Conservation (phyloP, 164 flowering plant genomes). For the Nymphaea colorata region DNA sequence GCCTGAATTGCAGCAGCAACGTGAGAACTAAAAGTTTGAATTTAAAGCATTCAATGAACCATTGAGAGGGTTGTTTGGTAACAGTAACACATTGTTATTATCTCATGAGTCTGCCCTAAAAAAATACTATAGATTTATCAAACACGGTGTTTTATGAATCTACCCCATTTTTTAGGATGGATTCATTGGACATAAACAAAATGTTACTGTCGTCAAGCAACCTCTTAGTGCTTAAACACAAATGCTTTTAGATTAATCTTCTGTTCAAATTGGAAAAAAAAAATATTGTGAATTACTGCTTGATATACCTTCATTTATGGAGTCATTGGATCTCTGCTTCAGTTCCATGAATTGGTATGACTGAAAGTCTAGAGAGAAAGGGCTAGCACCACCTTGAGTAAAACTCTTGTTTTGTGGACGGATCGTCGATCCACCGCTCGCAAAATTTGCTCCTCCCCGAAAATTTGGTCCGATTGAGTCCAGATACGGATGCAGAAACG, state of each 20-base stretch:
- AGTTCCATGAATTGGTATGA: constrained; percentile 32
- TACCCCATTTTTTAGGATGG: too few species aligned
- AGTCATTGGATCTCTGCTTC: constrained; percentile 21
- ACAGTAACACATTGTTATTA: too few species aligned
- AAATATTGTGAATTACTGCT: background rate
- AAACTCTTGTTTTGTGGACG: constrained; percentile 24
- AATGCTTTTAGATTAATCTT: too few species aligned
- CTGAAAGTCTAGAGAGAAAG: constrained; percentile 35
- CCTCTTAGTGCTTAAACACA: too few species aligned
- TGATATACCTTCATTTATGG: constrained; percentile 23
- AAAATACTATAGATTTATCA: too few species aligned
- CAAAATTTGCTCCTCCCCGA: constrained; percentile 42
- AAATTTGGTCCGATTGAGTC: constrained; percentile 31
- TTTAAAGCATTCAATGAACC: too few species aligned
- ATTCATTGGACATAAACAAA: too few species aligned
- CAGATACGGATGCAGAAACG: constrained; percentile 38
- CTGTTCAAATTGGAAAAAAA: background rate
- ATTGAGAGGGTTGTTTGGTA: too few species aligned
- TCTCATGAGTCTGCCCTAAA: too few species aligned
- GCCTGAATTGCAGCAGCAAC: background rate
- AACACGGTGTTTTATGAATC: too few species aligned
- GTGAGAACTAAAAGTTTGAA: too few species aligned
- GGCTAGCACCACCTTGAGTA: constrained; percentile 24
- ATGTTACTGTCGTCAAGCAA: too few species aligned
- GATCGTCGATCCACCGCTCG: constrained; percentile 47